Conservation (phyloP, 345 rosid genomes). For the Nephelium lappaceum region DNA sequence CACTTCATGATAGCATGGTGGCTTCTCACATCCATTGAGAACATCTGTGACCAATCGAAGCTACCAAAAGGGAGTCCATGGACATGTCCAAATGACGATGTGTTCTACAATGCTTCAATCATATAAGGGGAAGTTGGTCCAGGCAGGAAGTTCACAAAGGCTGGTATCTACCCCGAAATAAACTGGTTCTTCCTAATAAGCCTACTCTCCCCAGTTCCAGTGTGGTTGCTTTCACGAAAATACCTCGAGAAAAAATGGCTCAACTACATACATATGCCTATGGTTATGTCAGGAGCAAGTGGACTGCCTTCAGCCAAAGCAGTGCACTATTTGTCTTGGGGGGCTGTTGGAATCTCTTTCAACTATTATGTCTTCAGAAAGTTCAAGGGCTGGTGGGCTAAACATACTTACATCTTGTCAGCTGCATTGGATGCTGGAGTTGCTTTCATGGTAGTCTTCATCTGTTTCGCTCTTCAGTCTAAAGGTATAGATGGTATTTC, state of each 20-base stretch:
- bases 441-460: slow-evolving; percentile 64
- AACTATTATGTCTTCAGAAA: slow-evolving; percentile 58
- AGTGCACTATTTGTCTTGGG: slow-evolving; percentile 61
- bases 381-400: slow-evolving; percentile 74
- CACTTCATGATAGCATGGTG: slow-evolving; percentile 55
- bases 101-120: slow-evolving; percentile 59
- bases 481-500: slow-evolving; percentile 48
- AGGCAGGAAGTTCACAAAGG: slow-evolving; percentile 43
- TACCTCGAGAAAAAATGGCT: slow-evolving; percentile 46
- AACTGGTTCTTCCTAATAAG: slow-evolving; percentile 62
- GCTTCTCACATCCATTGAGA: slow-evolving; percentile 45
- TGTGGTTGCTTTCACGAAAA: slow-evolving; percentile 39
- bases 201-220: slow-evolving; percentile 39
- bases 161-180: slow-evolving; percentile 44
- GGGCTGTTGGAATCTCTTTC: slow-evolving; percentile 64
- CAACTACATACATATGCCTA: slow-evolving; percentile 54
- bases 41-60: slow-evolving; percentile 38
- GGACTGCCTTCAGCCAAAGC: slow-evolving; percentile 63
- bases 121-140: slow-evolving; percentile 65
- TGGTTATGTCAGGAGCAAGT: slow-evolving; percentile 46
- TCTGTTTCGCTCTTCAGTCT: slow-evolving; percentile 62
- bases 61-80: slow-evolving; percentile 55
- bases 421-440: slow-evolving; percentile 86
- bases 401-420: slow-evolving; percentile 67
- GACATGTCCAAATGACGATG: slow-evolving; percentile 55